These are phyloP conservation scores for Penicillium waksmanii DNA, from an alignment of 495 filamentous ascomycete species.

Conservation along the genomic window DNA sequence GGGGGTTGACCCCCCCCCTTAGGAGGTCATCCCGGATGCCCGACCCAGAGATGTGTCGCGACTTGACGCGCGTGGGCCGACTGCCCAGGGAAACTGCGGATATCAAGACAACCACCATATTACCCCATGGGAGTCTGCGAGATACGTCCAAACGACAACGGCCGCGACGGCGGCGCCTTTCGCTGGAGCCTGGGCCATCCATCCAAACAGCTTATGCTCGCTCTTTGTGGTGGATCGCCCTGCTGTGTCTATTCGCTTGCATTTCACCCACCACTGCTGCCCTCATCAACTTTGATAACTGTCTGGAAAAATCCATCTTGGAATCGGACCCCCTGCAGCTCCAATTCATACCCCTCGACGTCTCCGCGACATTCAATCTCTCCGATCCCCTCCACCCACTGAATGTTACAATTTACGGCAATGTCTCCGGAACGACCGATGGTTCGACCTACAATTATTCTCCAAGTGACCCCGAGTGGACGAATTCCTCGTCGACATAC, in stretches of 20 bases:
- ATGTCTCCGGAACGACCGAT: conserved; percentile 71
- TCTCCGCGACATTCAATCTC: conserved; percentile 74
- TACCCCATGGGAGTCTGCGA: conserved; percentile 20
- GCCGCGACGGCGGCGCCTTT: conserved; percentile 26
- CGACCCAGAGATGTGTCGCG: conserved; percentile 39
- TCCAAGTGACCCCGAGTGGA: conserved; percentile 53
- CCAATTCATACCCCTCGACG: conserved; percentile 78
- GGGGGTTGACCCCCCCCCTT: conserved; percentile 52
- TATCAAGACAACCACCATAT: conserved; percentile 8
- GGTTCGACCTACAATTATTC: conserved; percentile 52
- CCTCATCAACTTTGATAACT: conserved; percentile 81
- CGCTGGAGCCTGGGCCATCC: conserved; percentile 1
- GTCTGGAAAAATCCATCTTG: conserved; percentile 64
- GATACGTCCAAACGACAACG: conserved; percentile 28
- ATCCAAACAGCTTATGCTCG: not conserved
- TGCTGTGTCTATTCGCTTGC: conserved; percentile 27
- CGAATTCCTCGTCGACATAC: conserved; percentile 57
- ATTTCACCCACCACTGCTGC: conserved; percentile 51
- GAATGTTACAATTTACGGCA: conserved; percentile 83
- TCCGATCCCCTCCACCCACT: conserved; percentile 65
- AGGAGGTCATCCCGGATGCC: conserved; percentile 50
- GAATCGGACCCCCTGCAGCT: conserved; percentile 57
- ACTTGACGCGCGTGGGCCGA: conserved; percentile 25
- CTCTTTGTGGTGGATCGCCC: conserved; percentile 22
- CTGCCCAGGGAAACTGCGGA: not conserved